Conservation (phyloP, 495 filamentous ascomycete genomes). For the Lepraria neglecta region DNA sequence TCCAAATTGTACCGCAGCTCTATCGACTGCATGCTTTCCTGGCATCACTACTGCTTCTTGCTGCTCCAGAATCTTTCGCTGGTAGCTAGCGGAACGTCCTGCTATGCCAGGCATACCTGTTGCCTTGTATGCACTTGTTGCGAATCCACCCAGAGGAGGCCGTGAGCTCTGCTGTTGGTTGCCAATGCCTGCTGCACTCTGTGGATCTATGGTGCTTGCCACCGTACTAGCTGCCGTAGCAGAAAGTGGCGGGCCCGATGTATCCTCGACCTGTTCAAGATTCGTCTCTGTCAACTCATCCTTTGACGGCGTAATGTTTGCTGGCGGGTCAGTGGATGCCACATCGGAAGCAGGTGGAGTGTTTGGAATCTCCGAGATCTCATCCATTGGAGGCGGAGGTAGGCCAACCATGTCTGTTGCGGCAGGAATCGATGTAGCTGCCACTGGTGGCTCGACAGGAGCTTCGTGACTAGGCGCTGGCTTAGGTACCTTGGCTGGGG, state of each 20-base stretch:
- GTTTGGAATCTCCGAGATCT: slow-evolving; percentile 24
- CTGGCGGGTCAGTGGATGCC: slow-evolving; percentile 38
- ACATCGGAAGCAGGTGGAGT: slow-evolving; percentile 26
- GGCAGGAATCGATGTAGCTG: slow-evolving; percentile 20
- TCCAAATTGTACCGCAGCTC: slow-evolving; percentile 93
- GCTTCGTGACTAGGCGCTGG: slow-evolving; percentile 26
- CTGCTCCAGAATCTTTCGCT: slow-evolving; percentile 82
- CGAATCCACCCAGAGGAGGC: slow-evolving; percentile 60
- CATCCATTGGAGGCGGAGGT: slow-evolving; percentile 26
- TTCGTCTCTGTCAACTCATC: slow-evolving; percentile 86
- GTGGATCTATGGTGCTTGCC: slow-evolving; percentile 72
- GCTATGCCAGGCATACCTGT: slow-evolving; percentile 43
- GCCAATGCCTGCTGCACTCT: slow-evolving; percentile 44
- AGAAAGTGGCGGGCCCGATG: slow-evolving; percentile 63
- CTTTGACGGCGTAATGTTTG: slow-evolving; percentile 59
- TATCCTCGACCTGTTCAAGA: slow-evolving; percentile 80
- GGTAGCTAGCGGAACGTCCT: slow-evolving; percentile 62
- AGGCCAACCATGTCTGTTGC: slow-evolving; percentile 23
- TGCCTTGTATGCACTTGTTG: slow-evolving; percentile 70
- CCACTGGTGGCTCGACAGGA: slow-evolving; percentile 20
- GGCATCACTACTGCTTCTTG: slow-evolving; percentile 98
- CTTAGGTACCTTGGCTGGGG: slow-evolving; percentile 29
- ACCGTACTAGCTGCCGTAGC: slow-evolving; percentile 87
- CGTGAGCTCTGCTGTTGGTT: slow-evolving; percentile 55
- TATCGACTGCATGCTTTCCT: slow-evolving; percentile 92